phyloP scores from a whole-genome alignment of 176 grass and related monocot species.

The Olyra latifolia region DNA sequence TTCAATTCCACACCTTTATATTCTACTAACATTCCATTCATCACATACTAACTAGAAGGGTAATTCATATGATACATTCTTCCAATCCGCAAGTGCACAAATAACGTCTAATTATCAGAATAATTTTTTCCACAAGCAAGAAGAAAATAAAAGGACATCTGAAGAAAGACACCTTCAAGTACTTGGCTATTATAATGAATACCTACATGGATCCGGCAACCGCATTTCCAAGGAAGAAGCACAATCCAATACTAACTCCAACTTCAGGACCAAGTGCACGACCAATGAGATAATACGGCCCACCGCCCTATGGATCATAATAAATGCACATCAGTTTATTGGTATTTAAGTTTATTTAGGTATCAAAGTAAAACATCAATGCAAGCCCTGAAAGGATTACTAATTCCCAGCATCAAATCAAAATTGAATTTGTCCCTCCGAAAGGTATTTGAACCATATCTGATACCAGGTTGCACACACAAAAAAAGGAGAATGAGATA shows the following conservation, averaged over 20 bases:
- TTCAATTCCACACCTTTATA: conserved; percentile 14
- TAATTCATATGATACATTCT: background rate
- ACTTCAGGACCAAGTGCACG: conserved; percentile 98
- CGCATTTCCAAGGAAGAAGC: conserved; percentile 98
- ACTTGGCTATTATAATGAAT: conserved; percentile 19
- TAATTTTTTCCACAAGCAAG: background rate
- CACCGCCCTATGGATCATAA: conserved; percentile 71
- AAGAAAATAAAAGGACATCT: background rate
- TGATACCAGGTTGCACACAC: background rate
- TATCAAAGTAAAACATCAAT: conserved; percentile 2
- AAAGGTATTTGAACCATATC: background rate
- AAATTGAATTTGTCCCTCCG: background rate
- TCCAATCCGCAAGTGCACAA: conserved; percentile 19
- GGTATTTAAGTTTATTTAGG: conserved; percentile 5
- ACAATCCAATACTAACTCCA: conserved; percentile 99
- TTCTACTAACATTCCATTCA: background rate
- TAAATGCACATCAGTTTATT: conserved; percentile 19
- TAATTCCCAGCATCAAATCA: conserved; percentile 15
- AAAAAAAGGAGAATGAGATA: background rate
- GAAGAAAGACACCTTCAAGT: conserved; percentile 11
- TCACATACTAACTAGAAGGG: conserved; percentile 6
- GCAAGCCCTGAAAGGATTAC: conserved; percentile 8
- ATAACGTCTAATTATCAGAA: conserved; percentile 5
- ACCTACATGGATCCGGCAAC: conserved; percentile 97
- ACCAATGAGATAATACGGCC: conserved; percentile 99